These are phyloP conservation scores for Albugo laibachii DNA, from an alignment of 352 stramenopile genomes.

Conservation along the genomic window DNA sequence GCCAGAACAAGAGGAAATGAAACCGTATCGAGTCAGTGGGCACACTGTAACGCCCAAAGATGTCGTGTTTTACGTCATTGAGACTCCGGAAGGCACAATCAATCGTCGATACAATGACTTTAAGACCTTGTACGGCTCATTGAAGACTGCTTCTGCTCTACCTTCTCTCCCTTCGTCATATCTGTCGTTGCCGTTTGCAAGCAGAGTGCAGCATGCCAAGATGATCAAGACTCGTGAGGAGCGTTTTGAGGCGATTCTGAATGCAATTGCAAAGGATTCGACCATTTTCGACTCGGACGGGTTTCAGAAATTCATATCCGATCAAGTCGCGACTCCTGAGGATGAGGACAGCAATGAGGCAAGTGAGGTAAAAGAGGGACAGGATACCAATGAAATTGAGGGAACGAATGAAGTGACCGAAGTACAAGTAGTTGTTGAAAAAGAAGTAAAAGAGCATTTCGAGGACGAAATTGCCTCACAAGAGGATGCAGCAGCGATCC, in stretches of 20 bases:
- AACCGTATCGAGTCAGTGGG: slow-evolving; percentile 17
- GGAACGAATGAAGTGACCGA: background rate
- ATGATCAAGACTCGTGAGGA: slow-evolving; percentile 40
- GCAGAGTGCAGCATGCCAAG: slow-evolving; percentile 35
- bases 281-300: slow-evolving; percentile 18
- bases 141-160: slow-evolving; percentile 15
- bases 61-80: slow-evolving; percentile 50
- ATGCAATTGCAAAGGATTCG: slow-evolving; percentile 31
- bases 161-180: slow-evolving; percentile 21
- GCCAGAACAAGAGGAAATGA: background rate
- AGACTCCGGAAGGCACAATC: slow-evolving; percentile 17
- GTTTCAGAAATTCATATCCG: slow-evolving; percentile 34
- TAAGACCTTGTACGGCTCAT: slow-evolving; percentile 32
- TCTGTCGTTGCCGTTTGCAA: slow-evolving; percentile 16
- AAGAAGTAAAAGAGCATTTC: slow-evolving; percentile 16
- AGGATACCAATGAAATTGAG: background rate
- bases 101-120: slow-evolving; percentile 48
- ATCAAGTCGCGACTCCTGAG: slow-evolving; percentile 1
- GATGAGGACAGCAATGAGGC: background rate
- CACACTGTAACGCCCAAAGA: slow-evolving; percentile 39
- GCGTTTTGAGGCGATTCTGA: slow-evolving; percentile 40
- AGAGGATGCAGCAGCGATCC: background rate
- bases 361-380: slow-evolving; percentile 6
- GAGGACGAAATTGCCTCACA: slow-evolving; percentile 11
- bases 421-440: slow-evolving; percentile 16